Conservation (phyloP, 1,284 basidiomycete genomes). For the Macrocystidia cucumis region DNA sequence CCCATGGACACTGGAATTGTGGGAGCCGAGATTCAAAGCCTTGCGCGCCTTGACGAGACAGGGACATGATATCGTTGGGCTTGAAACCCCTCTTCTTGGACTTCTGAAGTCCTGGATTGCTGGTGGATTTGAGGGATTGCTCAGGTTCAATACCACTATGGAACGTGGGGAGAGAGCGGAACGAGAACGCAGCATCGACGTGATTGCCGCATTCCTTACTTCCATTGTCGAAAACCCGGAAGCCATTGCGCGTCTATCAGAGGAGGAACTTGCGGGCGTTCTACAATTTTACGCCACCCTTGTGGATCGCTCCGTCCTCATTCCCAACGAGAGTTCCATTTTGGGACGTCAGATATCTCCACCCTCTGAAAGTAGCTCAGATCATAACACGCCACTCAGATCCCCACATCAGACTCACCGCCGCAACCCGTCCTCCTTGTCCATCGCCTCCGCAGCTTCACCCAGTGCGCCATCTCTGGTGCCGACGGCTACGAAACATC, state of each 20-base stretch:
- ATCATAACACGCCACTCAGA: constrained; percentile 18
- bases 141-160: constrained; percentile 24
- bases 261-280: constrained; percentile 42
- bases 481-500: constrained; percentile 27
- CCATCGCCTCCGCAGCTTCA: constrained; percentile 23
- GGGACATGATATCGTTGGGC: constrained; percentile 53
- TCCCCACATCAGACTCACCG: constrained; percentile 33
- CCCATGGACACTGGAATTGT: constrained; percentile 55
- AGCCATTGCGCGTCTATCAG: constrained; percentile 49
- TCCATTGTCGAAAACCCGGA: constrained; percentile 39
- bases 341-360: constrained; percentile 18
- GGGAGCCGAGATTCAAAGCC: constrained; percentile 64
- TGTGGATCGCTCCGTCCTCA: constrained; percentile 44
- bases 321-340: constrained; percentile 22
- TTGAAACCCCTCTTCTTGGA: constrained; percentile 48
- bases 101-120: constrained; percentile 57
- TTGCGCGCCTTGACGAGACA: constrained; percentile 50
- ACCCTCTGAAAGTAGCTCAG: constrained; percentile 18
- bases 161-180: constrained; percentile 41
- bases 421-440: constrained; percentile 48
- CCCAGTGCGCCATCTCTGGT: constrained; percentile 20
- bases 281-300: constrained; percentile 51
- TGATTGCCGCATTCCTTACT: constrained; percentile 49
- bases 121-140: constrained; percentile 49
- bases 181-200: constrained; percentile 52